Conservation (phyloP, 148 eudicot genomes). For the Spergularia marina region DNA sequence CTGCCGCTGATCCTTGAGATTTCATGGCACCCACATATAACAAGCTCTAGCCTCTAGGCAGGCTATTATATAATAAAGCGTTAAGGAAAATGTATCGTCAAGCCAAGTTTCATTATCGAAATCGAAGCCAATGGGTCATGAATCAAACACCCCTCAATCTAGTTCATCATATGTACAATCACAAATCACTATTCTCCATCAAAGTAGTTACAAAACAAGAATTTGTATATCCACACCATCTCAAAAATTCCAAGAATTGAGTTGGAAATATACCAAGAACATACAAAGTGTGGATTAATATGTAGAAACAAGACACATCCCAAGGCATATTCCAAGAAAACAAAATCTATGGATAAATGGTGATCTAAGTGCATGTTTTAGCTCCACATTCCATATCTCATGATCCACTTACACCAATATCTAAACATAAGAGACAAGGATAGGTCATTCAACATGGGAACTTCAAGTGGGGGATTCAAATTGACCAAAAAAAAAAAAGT, state of each 20-base stretch:
- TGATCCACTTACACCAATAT: slow-evolving; percentile 24
- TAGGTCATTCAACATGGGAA: slow-evolving; percentile 36
- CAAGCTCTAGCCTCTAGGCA: no score
- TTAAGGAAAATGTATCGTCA: no score
- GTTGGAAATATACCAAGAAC: slow-evolving; percentile 4
- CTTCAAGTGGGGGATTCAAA: slow-evolving; percentile 36
- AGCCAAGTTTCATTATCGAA: no score
- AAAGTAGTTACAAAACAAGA: background rate
- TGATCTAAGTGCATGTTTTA: background rate
- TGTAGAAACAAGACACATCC: slow-evolving; percentile 2
- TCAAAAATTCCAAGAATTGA: background rate
- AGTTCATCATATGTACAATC: no score
- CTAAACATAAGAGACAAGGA: slow-evolving; percentile 33
- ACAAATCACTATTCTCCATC: background rate
- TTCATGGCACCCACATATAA: no score
- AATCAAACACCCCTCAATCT: no score
- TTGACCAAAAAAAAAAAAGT: slow-evolving; percentile 24
- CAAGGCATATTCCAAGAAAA: slow-evolving; percentile 25
- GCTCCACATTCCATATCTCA: slow-evolving; percentile 13
- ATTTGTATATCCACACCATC: background rate
- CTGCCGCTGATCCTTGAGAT: no score
- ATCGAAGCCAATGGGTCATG: no score
- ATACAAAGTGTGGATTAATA: background rate
- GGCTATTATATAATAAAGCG: no score
- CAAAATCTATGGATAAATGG: slow-evolving; percentile 18